These are phyloP conservation scores for Saturnispora zaruensis DNA, from an alignment of 805 yeast species.

Conservation along the genomic window DNA sequence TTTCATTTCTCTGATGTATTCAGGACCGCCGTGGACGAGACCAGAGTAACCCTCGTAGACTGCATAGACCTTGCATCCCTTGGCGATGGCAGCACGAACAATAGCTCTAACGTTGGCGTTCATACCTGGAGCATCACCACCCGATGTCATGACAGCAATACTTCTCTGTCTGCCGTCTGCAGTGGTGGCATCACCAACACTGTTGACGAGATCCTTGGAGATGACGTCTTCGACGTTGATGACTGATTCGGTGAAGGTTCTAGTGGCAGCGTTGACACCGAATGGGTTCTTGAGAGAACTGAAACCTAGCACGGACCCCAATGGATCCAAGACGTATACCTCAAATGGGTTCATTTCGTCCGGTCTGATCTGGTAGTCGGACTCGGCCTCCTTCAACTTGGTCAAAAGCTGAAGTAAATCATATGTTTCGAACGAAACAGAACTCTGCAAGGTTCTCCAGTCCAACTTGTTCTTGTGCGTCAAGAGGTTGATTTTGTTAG, in stretches of 20 bases:
- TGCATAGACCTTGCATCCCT: constrained; percentile 59
- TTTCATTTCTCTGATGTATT: constrained; percentile 48
- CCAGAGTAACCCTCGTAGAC: constrained; percentile 72
- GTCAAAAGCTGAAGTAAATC: constrained; percentile 33
- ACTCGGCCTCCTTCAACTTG: constrained; percentile 25
- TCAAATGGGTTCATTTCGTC: constrained; percentile 68
- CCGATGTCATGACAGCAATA: constrained; percentile 73
- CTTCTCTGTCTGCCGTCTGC: constrained; percentile 27
- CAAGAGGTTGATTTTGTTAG: constrained; percentile 23
- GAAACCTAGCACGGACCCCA: constrained; percentile 77
- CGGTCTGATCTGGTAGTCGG: constrained; percentile 54
- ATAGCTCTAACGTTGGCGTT: constrained; percentile 69
- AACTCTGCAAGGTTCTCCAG: constrained; percentile 42
- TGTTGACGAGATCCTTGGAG: constrained; percentile 3
- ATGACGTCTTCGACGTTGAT: constrained; percentile 3
- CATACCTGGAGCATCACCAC: constrained; percentile 82
- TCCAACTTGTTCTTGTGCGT: constrained; percentile 29
- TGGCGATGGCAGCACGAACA: constrained; percentile 56
- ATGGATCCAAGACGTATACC: constrained; percentile 71
- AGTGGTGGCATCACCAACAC: constrained; percentile 1
- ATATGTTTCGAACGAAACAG: constrained; percentile 38
- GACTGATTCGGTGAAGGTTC: constrained; percentile 9
- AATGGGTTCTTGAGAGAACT: constrained; percentile 53
- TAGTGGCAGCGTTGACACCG: constrained; percentile 20
- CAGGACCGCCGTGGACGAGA: constrained; percentile 53